phyloP scores from a whole-genome alignment of 2,329 filamentous ascomycete genomes.

The Botryotinia calthae region DNA sequence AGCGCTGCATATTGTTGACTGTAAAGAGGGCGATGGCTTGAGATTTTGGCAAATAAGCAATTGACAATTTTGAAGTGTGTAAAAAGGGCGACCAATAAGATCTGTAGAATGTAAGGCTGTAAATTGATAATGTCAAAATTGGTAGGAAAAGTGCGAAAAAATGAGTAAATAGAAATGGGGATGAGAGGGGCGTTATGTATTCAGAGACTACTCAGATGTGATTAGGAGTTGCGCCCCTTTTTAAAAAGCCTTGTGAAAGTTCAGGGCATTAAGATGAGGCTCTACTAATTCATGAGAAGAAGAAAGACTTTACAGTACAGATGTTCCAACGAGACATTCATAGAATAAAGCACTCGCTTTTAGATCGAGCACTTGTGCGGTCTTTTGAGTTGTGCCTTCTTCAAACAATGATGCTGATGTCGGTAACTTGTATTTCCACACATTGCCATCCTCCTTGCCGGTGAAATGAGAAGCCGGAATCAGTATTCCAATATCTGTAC shows the following conservation, averaged over 20 bases:
- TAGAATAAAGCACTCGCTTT: neutral
- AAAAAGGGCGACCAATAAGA: slow-evolving; percentile 8
- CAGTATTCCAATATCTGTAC: neutral
- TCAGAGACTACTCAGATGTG: neutral
- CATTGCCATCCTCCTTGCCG: neutral
- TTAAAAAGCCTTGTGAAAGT: neutral
- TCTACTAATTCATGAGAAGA: neutral
- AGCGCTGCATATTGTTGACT: neutral
- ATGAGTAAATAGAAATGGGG: neutral
- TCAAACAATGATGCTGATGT: neutral
- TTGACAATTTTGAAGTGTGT: neutral
- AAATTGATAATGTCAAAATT: neutral
- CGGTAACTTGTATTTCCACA: neutral
- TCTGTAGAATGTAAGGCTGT: neutral
- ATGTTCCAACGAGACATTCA: neutral
- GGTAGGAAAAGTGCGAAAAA: neutral
- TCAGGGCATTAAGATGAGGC: neutral
- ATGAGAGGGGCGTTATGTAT: neutral
- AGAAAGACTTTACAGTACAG: neutral
- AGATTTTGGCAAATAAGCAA: neutral
- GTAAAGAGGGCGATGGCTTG: neutral
- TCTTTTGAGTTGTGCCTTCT: no score
- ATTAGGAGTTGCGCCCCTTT: neutral
- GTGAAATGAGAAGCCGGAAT: neutral
- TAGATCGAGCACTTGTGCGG: neutral